phyloP scores from a whole-genome alignment of 768 basidiomycete species.

The Boletus subparvulus region DNA sequence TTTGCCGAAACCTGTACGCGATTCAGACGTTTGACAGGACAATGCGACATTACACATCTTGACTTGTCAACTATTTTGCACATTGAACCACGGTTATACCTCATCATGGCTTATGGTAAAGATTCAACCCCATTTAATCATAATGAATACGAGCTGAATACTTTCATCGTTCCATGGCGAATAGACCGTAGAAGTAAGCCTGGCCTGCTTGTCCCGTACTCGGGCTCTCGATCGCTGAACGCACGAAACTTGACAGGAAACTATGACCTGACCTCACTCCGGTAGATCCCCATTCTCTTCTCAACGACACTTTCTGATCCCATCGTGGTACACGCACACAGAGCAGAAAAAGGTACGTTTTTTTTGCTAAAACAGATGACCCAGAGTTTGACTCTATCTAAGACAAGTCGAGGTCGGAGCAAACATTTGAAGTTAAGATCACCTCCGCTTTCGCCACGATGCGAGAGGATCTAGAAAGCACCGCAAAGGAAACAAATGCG shows the following conservation, averaged over 20 bases:
- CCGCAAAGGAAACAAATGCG: slow-evolving; percentile 26
- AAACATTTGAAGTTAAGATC: slow-evolving; percentile 21
- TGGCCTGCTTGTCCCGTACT: neutral
- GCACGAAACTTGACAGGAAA: slow-evolving; percentile 8
- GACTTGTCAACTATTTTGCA: neutral
- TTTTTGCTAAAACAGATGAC: neutral
- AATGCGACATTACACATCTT: neutral
- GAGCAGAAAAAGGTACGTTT: slow-evolving; percentile 14
- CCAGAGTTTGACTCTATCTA: neutral
- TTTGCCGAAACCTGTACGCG: slow-evolving; percentile 4
- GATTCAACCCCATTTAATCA: neutral
- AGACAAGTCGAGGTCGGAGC: slow-evolving; percentile 18
- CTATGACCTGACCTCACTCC: slow-evolving; percentile 3
- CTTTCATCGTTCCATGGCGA: neutral
- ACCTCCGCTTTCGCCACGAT: slow-evolving; percentile 16
- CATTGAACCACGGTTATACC: neutral
- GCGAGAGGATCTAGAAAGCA: slow-evolving; percentile 10
- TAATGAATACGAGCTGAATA: slow-evolving; percentile 4
- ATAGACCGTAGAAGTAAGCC: slow-evolving; percentile 19
- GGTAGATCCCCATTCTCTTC: slow-evolving; percentile 10
- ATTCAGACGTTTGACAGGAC: neutral
- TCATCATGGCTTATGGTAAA: slow-evolving; percentile 22
- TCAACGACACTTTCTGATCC: neutral
- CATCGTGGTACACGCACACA: neutral
- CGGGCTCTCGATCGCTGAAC: neutral